Conservation (phyloP, 345 rosid species). For the Excoecaria cochinchinensis region DNA sequence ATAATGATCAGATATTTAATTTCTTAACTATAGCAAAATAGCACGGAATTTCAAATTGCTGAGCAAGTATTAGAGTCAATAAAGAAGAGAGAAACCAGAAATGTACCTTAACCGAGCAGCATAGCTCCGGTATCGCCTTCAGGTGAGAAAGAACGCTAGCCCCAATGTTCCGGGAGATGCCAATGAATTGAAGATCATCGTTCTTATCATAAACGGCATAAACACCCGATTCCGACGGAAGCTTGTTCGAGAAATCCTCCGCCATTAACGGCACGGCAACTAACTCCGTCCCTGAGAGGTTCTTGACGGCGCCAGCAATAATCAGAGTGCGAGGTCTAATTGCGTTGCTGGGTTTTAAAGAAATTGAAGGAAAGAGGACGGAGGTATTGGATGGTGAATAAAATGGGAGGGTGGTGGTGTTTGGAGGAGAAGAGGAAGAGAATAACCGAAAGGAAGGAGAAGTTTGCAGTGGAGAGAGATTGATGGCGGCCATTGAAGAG, state of each 20-base stretch:
- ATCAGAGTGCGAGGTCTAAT: slow-evolving; percentile 34
- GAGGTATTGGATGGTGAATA: slow-evolving; percentile 43
- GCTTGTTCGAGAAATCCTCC: slow-evolving; percentile 34
- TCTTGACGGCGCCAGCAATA: slow-evolving; percentile 46
- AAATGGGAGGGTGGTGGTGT: slow-evolving; percentile 39
- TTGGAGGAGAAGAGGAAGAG: slow-evolving; percentile 32
- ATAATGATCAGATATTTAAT: background rate
- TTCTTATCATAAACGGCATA: slow-evolving; percentile 71
- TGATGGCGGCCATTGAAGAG: slow-evolving; percentile 49
- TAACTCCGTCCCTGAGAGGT: slow-evolving; percentile 48
- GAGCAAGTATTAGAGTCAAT: background rate
- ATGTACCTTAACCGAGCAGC: slow-evolving; percentile 68
- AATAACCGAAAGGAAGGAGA: slow-evolving; percentile 36
- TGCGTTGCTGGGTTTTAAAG: slow-evolving; percentile 30
- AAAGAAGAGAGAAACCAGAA: background rate
- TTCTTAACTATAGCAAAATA: background rate
- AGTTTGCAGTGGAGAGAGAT: slow-evolving; percentile 31
- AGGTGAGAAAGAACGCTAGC: slow-evolving; percentile 65
- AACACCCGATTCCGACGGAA: slow-evolving; percentile 65
- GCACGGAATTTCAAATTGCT: background rate
- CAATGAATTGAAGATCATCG: slow-evolving; percentile 74
- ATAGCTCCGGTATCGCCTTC: slow-evolving; percentile 70
- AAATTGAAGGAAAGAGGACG: slow-evolving; percentile 36
- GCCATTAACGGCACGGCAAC: slow-evolving; percentile 33
- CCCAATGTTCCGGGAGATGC: slow-evolving; percentile 72